Base-by-base conservation (phyloP, 2,329 filamentous ascomycete genomes). In the Cephalotrichum gorgonifer region DNA sequence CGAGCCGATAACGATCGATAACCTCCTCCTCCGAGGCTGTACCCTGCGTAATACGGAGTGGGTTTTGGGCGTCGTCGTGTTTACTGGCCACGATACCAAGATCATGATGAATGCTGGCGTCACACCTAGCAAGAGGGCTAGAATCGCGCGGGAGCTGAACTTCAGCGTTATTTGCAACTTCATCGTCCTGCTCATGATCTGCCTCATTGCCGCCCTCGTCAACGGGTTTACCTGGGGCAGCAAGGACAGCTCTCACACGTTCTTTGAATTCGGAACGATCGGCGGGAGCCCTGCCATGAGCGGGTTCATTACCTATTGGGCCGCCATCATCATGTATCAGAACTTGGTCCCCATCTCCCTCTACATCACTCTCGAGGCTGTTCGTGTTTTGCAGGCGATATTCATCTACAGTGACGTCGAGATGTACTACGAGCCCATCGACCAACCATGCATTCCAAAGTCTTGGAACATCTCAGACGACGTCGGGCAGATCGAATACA, bases 401-500 rank as follows among this genome's bases (percentile, higher is more conserved):
- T 98, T 98, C 73, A 98, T 98, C 61, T 96, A 95, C 71, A 95
- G 85, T 68, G 93, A 98, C 61, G 78, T 87, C 4, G 81, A 85
- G 61, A 98, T 98, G 94, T 98, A 97, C 67, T 95, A 98, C 69
- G 93, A 93, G 50, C 83, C 81, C 59, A 81, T 96, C 55, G 89
- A 95, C 60, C 90, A 95, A 61, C 89, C 91, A 2, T 98, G 94
- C 62, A 88, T 95, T 11, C 93, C 94, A 5, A 97, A 97, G 62
- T 89, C 90, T 0, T 98, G 93, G 93, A 98, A 97, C 62, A 97
- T 98, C 46, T 97, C 91, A 1, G 93, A 98, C 61, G 94, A 98
- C 59, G 75, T 98, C 43, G 93, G 93, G 12, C 93, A 98, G 67
- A 95, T 98, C 54, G 93, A 97, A 67, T 98, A 97, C 71, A 95